These are phyloP conservation scores for Nannochloropsis salina DNA, from an alignment of 108 stramenopile genomes.

Conservation along the genomic window DNA sequence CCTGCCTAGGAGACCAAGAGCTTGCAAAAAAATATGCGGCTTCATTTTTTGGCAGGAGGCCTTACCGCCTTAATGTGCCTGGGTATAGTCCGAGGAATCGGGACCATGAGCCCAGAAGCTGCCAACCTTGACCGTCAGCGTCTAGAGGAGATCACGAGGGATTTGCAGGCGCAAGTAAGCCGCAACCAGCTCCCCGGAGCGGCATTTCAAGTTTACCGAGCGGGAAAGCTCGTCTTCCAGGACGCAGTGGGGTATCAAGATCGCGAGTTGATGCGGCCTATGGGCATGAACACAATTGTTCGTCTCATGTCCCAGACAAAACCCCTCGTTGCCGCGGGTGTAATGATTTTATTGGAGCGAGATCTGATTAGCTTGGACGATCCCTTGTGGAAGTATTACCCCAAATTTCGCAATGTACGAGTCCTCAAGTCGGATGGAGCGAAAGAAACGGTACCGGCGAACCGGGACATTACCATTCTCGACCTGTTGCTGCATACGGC, in stretches of 20 bases:
- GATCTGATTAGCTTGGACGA: not conserved
- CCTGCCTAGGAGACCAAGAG: too few relatives aligned
- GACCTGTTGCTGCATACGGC: constrained; percentile 12
- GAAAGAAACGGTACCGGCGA: not conserved
- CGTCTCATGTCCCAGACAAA: constrained; percentile 2
- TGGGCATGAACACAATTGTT: constrained; percentile 12
- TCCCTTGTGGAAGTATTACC: not conserved
- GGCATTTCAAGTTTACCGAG: constrained; percentile 16
- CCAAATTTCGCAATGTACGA: not conserved
- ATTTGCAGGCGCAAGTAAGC: constrained; percentile 14
- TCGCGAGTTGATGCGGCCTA: constrained; percentile 4
- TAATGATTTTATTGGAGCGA: constrained; percentile 12
- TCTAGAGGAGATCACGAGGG: not conserved
- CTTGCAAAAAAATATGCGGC: not conserved
- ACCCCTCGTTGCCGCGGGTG: not conserved
- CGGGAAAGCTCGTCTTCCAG: constrained; percentile 5
- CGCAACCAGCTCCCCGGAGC: not conserved
- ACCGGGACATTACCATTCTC: not conserved
- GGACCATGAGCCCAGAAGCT: constrained; percentile 11
- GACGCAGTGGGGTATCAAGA: not conserved
- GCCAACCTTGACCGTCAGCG: not conserved
- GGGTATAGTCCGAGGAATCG: not conserved
- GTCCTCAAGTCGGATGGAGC: not conserved
- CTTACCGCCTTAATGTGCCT: not conserved
- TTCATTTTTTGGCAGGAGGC: not conserved